Evolutionary conservation across 106 monocot species (phyloP), one percentile per base, ranked within the genome.

Genomic region (Triglochin maritima): DNA sequence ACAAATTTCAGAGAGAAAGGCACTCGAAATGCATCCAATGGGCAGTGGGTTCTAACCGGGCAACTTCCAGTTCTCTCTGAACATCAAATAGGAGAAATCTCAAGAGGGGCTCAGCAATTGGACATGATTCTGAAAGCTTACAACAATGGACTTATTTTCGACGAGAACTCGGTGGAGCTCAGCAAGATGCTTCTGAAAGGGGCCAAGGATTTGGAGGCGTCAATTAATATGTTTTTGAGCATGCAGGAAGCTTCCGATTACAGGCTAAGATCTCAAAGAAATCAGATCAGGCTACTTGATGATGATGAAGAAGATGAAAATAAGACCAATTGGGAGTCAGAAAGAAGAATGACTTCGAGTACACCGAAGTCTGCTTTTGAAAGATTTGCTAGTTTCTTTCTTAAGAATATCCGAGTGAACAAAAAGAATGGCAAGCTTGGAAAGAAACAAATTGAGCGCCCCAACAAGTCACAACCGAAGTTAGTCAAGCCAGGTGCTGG

Each of bases 121-220:
- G 82, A 80, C 66, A 84, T 77, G 71, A 86, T 89, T 65, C 71
- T 94, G 2, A 78, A 53, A 65, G 66, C 75, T n/a, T 77, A 69
- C 57, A 71, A 78, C 3, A 66, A 62, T 56, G 79, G 81, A 47
- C 46, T 63, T 75, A 72, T 49, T 43, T 67, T 71, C 43, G 71
- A 62, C 43, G 75, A 68, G 69, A 71, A 75, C 8, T 82, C 85
- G 0, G 69, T 73, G 15, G 79, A 83, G 15, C 67, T 82, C 46
- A 81, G 83, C 59, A 71, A 74, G 45, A 74, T 84, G 45, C 68
- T 90, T 11, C 44, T 90, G 67, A 77, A 64, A 78, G 90, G 90
- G 7, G 87, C 85, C n/a, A 83, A 77, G 53, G 89, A 86, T 66
- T 69, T 93, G 64, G 86, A 94, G 63, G 84, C 84, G 63, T 84